Conservation (phyloP, 2,329 filamentous ascomycete genomes). For the Emergomyces pasteurianus region DNA sequence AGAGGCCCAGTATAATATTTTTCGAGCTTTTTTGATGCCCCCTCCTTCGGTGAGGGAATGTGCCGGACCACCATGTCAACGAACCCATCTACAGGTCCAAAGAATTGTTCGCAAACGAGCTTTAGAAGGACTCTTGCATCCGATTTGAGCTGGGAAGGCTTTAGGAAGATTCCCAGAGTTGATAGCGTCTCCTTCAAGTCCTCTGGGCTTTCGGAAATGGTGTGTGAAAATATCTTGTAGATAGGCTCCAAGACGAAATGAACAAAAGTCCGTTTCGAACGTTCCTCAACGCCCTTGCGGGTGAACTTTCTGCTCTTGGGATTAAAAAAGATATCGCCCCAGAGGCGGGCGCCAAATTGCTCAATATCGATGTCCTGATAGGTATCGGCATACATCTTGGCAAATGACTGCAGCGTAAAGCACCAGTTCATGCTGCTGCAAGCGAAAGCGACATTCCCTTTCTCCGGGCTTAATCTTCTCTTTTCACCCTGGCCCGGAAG, state of each 20-base stretch:
- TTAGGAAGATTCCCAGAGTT: constrained; percentile 70
- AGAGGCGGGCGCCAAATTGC: constrained; percentile 75
- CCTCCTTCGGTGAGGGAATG: constrained; percentile 73
- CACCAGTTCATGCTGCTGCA: constrained; percentile 93
- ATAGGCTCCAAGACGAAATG: constrained; percentile 93
- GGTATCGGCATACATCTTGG: constrained; percentile 87
- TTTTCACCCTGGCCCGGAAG: constrained; percentile 69
- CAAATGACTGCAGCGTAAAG: constrained; percentile 87
- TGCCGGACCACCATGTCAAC: constrained; percentile 92
- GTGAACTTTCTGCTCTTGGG: constrained; percentile 83
- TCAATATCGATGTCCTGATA: constrained; percentile 70
- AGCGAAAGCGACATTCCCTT: constrained; percentile 95
- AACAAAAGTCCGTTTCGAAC: constrained; percentile 75
- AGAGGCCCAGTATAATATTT: constrained; percentile 85
- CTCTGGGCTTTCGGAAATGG: constrained; percentile 78
- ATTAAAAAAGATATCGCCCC: constrained; percentile 97
- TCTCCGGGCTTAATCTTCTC: constrained; percentile 80
- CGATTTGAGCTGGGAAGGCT: constrained; percentile 81
- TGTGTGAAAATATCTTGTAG: constrained; percentile 94
- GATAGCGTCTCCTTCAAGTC: constrained; percentile 70
- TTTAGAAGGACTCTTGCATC: constrained; percentile 84
- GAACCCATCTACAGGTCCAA: constrained; percentile 77
- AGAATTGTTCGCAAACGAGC: constrained; percentile 88
- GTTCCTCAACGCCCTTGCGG: constrained; percentile 69
- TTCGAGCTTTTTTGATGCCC: constrained; percentile 63